Conservation (phyloP, 2,329 filamentous ascomycete species). For the Ophiostoma sp. region DNA sequence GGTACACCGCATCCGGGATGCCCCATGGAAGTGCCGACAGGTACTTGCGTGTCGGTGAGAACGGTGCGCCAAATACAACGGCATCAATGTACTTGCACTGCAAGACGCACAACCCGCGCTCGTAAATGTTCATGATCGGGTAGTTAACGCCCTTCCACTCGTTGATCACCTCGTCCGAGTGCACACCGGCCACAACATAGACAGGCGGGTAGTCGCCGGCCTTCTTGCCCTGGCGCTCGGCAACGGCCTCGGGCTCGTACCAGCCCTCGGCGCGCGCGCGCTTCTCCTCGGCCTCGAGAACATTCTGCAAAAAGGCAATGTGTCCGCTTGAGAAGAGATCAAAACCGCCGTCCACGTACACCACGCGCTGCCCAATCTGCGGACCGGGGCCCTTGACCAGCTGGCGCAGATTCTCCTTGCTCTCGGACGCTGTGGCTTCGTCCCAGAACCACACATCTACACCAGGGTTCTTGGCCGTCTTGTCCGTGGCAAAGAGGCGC, state of each 20-base stretch:
- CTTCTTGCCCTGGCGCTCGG: constrained; percentile 54
- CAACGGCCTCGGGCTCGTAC: constrained; percentile 60
- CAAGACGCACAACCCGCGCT: constrained; percentile 88
- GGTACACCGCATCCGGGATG: constrained; percentile 76
- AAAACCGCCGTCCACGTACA: constrained; percentile 95
- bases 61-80: constrained; percentile 84
- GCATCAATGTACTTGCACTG: constrained; percentile 92
- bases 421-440: constrained; percentile 4
- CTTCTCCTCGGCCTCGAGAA: constrained; percentile 66
- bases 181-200: constrained; percentile 87
- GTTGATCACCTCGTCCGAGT: constrained; percentile 94
- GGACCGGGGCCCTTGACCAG: constrained; percentile 68
- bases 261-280: constrained; percentile 64
- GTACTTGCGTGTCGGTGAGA: constrained; percentile 74
- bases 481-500: constrained; percentile 79
- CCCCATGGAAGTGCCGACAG: constrained; percentile 68
- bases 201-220: constrained; percentile 73
- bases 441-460: constrained; percentile 83
- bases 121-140: constrained; percentile 99
- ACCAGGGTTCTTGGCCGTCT: constrained; percentile 70
- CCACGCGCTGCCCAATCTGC: constrained; percentile 70
- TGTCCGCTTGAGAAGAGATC: constrained; percentile 96
- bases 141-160: constrained; percentile 96
- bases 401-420: constrained; percentile 32
- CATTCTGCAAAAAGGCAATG: constrained; percentile 84